These are phyloP conservation scores for Hapsidospora chrysogenum DNA, from an alignment of 495 filamentous ascomycete genomes.

Conservation along the genomic window DNA sequence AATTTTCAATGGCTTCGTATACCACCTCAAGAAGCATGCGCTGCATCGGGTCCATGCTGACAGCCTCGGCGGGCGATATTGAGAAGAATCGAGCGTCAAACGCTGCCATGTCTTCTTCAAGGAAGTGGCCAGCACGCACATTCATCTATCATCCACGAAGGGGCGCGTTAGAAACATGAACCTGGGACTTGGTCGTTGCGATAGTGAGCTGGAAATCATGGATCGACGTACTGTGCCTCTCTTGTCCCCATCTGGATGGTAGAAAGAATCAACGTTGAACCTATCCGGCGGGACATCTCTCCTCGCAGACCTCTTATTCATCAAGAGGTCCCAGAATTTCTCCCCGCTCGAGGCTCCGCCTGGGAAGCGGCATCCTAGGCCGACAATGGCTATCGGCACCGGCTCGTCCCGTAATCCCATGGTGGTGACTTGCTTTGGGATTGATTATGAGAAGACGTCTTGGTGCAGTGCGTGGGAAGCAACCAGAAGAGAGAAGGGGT, in stretches of 20 bases:
- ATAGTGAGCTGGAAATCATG: no score
- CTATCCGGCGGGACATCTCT: constrained; percentile 16
- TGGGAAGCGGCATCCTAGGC: constrained; percentile 31
- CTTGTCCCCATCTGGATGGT: background rate
- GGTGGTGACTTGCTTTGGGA: no score
- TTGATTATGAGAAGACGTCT: no score
- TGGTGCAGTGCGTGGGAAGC: no score
- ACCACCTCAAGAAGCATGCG: constrained; percentile 18
- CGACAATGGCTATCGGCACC: constrained; percentile 31
- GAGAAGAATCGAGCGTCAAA: constrained; percentile 39
- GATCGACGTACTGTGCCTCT: no score
- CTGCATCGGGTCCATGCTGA: constrained; percentile 19
- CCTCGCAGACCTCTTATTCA: constrained; percentile 18
- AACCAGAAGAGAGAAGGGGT: no score
- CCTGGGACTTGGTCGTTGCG: no score
- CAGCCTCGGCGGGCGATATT: constrained; percentile 29
- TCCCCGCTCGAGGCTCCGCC: constrained; percentile 16
- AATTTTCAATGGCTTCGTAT: constrained; percentile 17
- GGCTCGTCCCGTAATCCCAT: no score
- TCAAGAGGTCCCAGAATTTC: constrained; percentile 26
- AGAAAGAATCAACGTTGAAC: constrained; percentile 20
- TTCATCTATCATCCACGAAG: no score
- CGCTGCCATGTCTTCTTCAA: constrained; percentile 34
- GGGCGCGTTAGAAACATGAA: no score
- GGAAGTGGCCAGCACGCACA: background rate